Evolutionary conservation across 352 stramenopile genomes (phyloP), one percentile per base, ranked within the genome.

Genomic region (Phytophthora syringae): DNA sequence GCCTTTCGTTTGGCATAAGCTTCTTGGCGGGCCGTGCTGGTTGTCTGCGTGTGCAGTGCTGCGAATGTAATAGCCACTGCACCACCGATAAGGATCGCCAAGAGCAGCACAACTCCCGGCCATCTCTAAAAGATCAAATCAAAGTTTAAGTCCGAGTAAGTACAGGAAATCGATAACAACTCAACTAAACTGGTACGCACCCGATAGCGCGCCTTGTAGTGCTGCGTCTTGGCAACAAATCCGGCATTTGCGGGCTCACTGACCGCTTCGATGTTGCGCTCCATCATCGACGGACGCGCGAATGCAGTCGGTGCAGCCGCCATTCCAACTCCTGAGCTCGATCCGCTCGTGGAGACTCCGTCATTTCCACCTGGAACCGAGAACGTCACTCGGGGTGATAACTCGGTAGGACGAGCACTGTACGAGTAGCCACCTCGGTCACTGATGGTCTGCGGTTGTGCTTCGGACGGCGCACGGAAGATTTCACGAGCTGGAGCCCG

Each of bases 121-220:
- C 78, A 87, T n/a, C n/a, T n/a, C n/a, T n/a, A n/a, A n/a, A n/a
- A n/a, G n/a, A n/a, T n/a, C n/a, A n/a, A n/a, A n/a, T n/a, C n/a
- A n/a, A n/a, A n/a, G n/a, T n/a, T n/a, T n/a, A n/a, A n/a, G n/a
- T n/a, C n/a, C n/a, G n/a, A n/a, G n/a, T n/a, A n/a, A n/a, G n/a
- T n/a, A n/a, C n/a, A n/a, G n/a, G n/a, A n/a, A n/a, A n/a, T n/a
- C n/a, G n/a, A n/a, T n/a, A n/a, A n/a, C n/a, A n/a, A n/a, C n/a
- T n/a, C n/a, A n/a, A n/a, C n/a, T n/a, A n/a, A n/a, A n/a, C n/a
- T n/a, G n/a, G n/a, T n/a, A n/a, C n/a, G n/a, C 28, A 67, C 70
- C 42, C 77, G 72, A 47, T 80, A 71, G 40, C 81, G 79, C 6
- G 77, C 81, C n/a, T 86, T 88, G 70, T 86, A 90, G 34, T 78